phyloP scores from a whole-genome alignment of 129 eudicot genomes.

The Tagetes erecta region DNA sequence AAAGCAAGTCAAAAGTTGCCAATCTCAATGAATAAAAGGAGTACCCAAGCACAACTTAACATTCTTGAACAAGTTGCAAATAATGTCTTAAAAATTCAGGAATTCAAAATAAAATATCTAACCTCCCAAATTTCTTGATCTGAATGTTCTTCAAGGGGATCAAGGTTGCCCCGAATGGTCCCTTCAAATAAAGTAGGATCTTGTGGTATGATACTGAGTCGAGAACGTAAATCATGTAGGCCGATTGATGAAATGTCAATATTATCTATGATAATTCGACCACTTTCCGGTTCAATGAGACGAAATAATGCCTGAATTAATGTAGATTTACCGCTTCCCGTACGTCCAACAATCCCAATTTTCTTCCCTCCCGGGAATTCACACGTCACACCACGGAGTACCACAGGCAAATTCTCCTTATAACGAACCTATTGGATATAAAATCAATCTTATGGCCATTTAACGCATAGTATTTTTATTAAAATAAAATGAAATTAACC shows the following conservation, averaged over 20 bases:
- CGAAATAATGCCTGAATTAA: slow-evolving; percentile 86
- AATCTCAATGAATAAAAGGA: neutral
- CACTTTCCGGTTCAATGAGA: slow-evolving; percentile 76
- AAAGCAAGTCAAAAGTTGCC: neutral
- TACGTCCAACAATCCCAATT: slow-evolving; percentile 92
- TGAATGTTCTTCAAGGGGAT: slow-evolving; percentile 83
- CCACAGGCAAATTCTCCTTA: slow-evolving; percentile 76
- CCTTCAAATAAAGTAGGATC: slow-evolving; percentile 96
- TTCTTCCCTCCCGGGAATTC: slow-evolving; percentile 85
- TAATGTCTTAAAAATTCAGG: neutral
- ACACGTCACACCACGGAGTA: slow-evolving; percentile 77
- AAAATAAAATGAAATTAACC: neutral
- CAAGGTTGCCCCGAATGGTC: slow-evolving; percentile 82
- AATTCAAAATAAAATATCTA: neutral
- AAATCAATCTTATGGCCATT: neutral
- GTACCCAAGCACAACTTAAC: neutral
- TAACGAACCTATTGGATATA: slow-evolving; percentile 66
- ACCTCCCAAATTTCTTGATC: slow-evolving; percentile 93
- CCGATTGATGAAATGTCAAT: slow-evolving; percentile 85
- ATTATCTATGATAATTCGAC: slow-evolving; percentile 77
- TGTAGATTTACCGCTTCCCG: slow-evolving; percentile 97
- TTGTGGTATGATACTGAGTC: slow-evolving; percentile 92
- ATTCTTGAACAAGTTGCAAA: slow-evolving; percentile 18
- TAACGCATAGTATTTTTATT: neutral
- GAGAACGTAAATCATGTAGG: slow-evolving; percentile 83